A percentile compares a stretch with the other conserved stretches of the same genome.
Conservation (phyloP, 306 rosid genomes). For the Oxytropis ochrocephala region DNA sequence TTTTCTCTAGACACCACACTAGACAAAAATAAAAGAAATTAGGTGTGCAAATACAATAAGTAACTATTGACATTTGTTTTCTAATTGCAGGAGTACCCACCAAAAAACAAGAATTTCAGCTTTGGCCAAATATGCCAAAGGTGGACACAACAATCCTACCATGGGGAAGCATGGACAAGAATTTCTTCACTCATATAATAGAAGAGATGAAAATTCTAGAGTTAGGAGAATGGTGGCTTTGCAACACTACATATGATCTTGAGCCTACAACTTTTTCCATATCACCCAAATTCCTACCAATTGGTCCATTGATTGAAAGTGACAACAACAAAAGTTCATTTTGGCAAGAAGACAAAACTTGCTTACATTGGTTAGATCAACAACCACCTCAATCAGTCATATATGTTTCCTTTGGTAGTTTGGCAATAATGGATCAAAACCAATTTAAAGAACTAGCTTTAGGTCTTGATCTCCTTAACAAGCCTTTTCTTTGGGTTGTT, state of each 20-base stretch:
- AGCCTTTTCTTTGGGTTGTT: conserved; percentile 46
- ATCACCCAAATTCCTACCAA: conserved; percentile 23
- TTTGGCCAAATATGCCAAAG: conserved; percentile 7
- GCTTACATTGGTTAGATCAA: conserved; percentile 27
- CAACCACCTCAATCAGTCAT: conserved; percentile 27
- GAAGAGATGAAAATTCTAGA: neutral
- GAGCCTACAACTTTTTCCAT: conserved; percentile 19
- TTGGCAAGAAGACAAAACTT: conserved; percentile 33
- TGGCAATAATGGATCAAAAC: neutral
- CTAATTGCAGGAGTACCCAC: conserved; percentile 12
- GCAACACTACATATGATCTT: conserved; percentile 24
- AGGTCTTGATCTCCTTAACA: conserved; percentile 21
- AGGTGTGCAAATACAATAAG: too few species aligned
- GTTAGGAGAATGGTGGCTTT: conserved; percentile 27
- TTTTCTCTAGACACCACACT: too few species aligned
- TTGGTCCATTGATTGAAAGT: conserved; percentile 28
- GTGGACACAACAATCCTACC: neutral
- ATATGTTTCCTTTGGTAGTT: conserved; percentile 32
- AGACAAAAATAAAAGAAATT: too few species aligned
- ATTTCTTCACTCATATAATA: neutral
- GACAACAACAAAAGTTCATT: neutral
- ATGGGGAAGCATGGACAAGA: neutral
- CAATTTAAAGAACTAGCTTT: conserved; percentile 33
- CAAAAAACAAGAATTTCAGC: conserved; percentile 3
- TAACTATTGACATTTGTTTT: neutral